A percentile compares a stretch with the other conserved stretches of the same genome.
Conservation (phyloP, 345 rosid species). For the Carallia pectinifolia region DNA sequence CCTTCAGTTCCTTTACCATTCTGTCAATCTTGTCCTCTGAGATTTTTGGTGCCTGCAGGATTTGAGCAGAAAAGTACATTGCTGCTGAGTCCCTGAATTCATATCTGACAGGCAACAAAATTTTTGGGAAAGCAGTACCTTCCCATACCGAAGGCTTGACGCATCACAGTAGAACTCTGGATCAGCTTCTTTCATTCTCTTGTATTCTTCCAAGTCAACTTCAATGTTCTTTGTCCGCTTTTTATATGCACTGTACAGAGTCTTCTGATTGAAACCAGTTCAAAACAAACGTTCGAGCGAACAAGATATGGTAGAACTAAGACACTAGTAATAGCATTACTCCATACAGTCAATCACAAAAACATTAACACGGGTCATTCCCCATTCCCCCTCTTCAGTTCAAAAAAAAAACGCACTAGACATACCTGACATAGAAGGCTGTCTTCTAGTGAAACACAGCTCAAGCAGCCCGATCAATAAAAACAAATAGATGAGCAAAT, state of each 20-base stretch:
- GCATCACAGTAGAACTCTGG: slow-evolving; percentile 98
- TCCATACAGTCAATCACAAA: not conserved
- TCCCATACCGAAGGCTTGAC: slow-evolving; percentile 86
- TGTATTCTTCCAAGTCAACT: slow-evolving; percentile 78
- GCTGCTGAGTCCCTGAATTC: not conserved
- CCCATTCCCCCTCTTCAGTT: not conserved
- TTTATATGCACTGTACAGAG: slow-evolving; percentile 83
- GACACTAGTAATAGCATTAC: not conserved
- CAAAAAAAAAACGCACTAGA: not conserved
- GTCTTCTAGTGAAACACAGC: not conserved
- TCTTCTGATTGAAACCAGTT: slow-evolving; percentile 85
- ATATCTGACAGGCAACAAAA: slow-evolving; percentile 3
- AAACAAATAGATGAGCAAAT: too few relatives aligned
- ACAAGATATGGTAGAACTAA: too few relatives aligned
- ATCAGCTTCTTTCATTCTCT: slow-evolving; percentile 94
- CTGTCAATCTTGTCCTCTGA: slow-evolving; percentile 73
- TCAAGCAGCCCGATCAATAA: not conserved
- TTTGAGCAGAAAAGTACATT: not conserved
- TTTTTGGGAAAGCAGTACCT: slow-evolving; percentile 42
- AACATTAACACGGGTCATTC: not conserved
- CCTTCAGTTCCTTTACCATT: slow-evolving; percentile 85
- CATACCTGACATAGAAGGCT: not conserved
- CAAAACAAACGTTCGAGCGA: slow-evolving; percentile 14
- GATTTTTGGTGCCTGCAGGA: slow-evolving; percentile 69
- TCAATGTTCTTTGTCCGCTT: slow-evolving; percentile 75